Evolutionary conservation across 805 yeast species (phyloP).

Genomic region (Yamadazyma tumulicola): DNA sequence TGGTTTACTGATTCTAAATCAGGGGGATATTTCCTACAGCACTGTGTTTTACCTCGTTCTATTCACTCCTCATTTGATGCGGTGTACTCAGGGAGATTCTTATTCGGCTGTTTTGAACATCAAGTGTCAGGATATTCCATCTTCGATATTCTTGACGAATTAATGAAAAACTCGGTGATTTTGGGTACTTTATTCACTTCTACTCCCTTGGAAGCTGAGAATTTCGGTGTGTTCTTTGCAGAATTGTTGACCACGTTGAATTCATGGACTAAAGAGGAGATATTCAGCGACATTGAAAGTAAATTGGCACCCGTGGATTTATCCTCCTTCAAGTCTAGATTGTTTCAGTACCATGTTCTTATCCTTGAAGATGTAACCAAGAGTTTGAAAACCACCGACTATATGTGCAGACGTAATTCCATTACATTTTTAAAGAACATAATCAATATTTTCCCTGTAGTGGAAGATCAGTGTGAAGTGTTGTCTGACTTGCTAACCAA

Average conservation of each 20-base stretch:
- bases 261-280: constrained; percentile 34
- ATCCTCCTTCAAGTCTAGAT: constrained; percentile 29
- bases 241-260: constrained; percentile 46
- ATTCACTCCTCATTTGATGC: constrained; percentile 84
- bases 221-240: constrained; percentile 69
- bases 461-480: constrained; percentile 60
- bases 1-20: constrained; percentile 39
- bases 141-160: constrained; percentile 35
- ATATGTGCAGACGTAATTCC: constrained; percentile 77
- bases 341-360: constrained; percentile 55
- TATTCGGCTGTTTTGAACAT: constrained; percentile 47
- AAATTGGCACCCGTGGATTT: constrained; percentile 3
- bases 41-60: constrained; percentile 72
- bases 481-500: constrained; percentile 46
- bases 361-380: constrained; percentile 42
- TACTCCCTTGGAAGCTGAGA: constrained; percentile 77
- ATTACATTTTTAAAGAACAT: constrained; percentile 72
- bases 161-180: constrained; percentile 49
- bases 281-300: constrained; percentile 17
- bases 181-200: constrained; percentile 62
- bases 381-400: constrained; percentile 51
- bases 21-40: constrained; percentile 44
- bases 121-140: constrained; percentile 35
- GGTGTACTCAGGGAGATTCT: constrained; percentile 58
- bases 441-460: constrained; percentile 60